phyloP scores from a whole-genome alignment of 2,329 filamentous ascomycete species.

The Amesomyces nigricolor region DNA sequence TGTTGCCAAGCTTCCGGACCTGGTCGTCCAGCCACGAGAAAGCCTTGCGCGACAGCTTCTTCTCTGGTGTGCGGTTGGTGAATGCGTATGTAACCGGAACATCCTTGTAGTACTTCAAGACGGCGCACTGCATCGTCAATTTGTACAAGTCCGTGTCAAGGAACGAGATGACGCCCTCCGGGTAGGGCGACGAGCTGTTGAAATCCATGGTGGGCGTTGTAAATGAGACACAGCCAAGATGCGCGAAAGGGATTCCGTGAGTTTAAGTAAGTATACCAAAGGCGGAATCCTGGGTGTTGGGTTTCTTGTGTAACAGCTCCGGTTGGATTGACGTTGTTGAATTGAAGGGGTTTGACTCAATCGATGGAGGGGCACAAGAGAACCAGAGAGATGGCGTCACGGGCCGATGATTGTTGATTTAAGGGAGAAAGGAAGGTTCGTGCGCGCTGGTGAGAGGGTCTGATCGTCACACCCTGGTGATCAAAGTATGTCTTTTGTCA shows the following conservation, averaged over 20 bases:
- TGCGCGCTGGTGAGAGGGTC: too few relatives aligned
- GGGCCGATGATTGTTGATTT: too few relatives aligned
- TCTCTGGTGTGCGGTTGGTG: slow-evolving; percentile 90
- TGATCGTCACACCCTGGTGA: too few relatives aligned
- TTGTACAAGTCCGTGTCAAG: slow-evolving; percentile 88
- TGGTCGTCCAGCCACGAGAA: slow-evolving; percentile 83
- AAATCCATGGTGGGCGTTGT: slow-evolving; percentile 48
- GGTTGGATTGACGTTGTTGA: too few relatives aligned
- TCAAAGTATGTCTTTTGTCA: background rate
- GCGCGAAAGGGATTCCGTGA: too few relatives aligned
- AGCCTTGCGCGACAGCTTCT: slow-evolving; percentile 78
- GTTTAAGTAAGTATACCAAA: background rate
- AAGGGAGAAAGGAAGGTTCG: too few relatives aligned
- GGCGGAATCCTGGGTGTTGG: background rate
- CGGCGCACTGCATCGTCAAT: slow-evolving; percentile 96
- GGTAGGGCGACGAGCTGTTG: slow-evolving; percentile 60
- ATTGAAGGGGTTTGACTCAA: too few relatives aligned
- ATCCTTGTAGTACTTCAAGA: slow-evolving; percentile 85
- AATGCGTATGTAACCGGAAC: slow-evolving; percentile 83
- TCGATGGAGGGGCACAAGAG: too few relatives aligned
- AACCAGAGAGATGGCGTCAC: too few relatives aligned
- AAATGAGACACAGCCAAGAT: too few relatives aligned
- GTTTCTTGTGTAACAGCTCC: background rate
- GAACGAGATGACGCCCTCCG: slow-evolving; percentile 75
- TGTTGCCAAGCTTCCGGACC: slow-evolving; percentile 76